Conservation (phyloP, 305 asterid species). For the Salvia sclarea region DNA sequence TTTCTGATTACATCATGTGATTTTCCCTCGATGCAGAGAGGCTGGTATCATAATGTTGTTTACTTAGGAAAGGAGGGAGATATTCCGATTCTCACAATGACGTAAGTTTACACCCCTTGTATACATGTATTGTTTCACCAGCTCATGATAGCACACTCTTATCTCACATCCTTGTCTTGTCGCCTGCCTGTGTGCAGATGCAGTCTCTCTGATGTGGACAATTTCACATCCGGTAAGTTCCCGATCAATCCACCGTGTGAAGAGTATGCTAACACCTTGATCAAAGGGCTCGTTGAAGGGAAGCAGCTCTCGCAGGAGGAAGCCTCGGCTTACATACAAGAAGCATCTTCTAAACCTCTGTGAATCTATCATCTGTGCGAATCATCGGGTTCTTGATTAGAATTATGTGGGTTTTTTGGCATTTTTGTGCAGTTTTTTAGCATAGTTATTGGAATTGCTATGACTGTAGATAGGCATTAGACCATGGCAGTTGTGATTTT, state of each 20-base stretch:
- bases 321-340: constrained; percentile 68
- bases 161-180: constrained; percentile 3
- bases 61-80: constrained; percentile 75
- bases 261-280: constrained; percentile 62
- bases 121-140: not conserved
- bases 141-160: not conserved
- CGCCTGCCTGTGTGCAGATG: constrained; percentile 53
- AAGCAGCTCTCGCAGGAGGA: constrained; percentile 68
- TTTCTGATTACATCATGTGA: not conserved
- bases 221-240: constrained; percentile 57
- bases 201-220: constrained; percentile 51
- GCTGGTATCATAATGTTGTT: constrained; percentile 87
- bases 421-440: constrained; percentile 19
- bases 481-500: constrained; percentile 2
- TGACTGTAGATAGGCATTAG: constrained; percentile 25
- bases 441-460: constrained; percentile 8
- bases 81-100: constrained; percentile 83
- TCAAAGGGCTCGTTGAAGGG: constrained; percentile 84
- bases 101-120: constrained; percentile 49
- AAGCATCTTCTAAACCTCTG: constrained; percentile 59
- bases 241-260: constrained; percentile 60
- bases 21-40: constrained; percentile 47
- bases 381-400: not conserved
- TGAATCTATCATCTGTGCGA: constrained; percentile 31
- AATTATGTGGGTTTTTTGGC: constrained; percentile 10